These are phyloP conservation scores for Friedmanniomyces endolithicus DNA, from an alignment of 495 filamentous ascomycete species.

Conservation along the genomic window DNA sequence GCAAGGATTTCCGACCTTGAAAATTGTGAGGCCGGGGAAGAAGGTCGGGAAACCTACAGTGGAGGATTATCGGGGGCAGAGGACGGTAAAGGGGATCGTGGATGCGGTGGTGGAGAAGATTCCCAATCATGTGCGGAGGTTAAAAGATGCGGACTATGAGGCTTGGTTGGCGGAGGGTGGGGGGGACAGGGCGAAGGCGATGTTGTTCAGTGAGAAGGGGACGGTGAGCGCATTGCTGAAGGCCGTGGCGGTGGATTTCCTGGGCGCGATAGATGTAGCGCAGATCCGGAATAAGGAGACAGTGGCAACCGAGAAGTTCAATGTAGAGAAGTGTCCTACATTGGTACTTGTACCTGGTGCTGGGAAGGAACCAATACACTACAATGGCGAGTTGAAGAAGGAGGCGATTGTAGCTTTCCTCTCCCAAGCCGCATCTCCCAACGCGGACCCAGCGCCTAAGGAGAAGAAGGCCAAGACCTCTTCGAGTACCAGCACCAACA, in stretches of 20 bases:
- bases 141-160: conserved; percentile 69
- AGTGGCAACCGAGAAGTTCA: conserved; percentile 58
- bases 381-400: conserved; percentile 80
- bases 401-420: conserved; percentile 71
- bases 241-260: conserved; percentile 79
- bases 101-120: conserved; percentile 77
- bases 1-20: conserved; percentile 90
- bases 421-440: conserved; percentile 59
- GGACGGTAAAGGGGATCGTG: conserved; percentile 74
- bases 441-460: conserved; percentile 54
- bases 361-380: conserved; percentile 53
- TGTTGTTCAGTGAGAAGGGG: conserved; percentile 92
- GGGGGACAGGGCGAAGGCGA: conserved; percentile 59
- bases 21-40: conserved; percentile 79
- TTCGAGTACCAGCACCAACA: conserved; percentile 38
- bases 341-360: conserved; percentile 71
- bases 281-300: conserved; percentile 79
- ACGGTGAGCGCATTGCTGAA: conserved; percentile 70
- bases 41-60: conserved; percentile 70
- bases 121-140: conserved; percentile 75
- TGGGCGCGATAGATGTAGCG: conserved; percentile 67
- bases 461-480: conserved; percentile 35
- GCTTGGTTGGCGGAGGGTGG: conserved; percentile 55
- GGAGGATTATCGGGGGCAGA: conserved; percentile 81
- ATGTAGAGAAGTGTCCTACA: conserved; percentile 63